Conservation (phyloP, 495 filamentous ascomycete genomes). For the Chaetomium tenue region DNA sequence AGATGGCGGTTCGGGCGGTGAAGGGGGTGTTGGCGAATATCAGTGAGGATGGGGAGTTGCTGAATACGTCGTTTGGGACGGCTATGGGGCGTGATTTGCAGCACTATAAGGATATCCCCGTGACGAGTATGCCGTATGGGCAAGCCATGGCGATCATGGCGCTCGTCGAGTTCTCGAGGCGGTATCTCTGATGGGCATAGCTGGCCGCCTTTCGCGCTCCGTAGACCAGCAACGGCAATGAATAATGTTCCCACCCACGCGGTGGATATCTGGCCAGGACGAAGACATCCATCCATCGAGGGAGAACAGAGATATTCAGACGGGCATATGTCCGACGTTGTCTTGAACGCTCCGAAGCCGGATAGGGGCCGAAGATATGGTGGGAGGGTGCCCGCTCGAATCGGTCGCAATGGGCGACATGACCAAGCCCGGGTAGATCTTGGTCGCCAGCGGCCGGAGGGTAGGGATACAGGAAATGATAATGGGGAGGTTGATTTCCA, state of each 20-base stretch:
- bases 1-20: constrained; percentile 57
- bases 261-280: background rate
- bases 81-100: constrained; percentile 65
- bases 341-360: background rate
- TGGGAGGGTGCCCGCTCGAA: background rate
- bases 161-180: constrained; percentile 10
- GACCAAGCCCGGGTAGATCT: constrained; percentile 6
- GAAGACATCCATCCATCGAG: background rate
- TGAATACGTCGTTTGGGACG: constrained; percentile 70
- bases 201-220: background rate
- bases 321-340: background rate
- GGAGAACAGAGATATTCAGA: background rate
- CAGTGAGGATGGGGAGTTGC: constrained; percentile 60
- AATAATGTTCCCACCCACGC: background rate
- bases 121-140: constrained; percentile 74
- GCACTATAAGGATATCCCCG: constrained; percentile 66
- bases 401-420: background rate
- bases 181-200: background rate
- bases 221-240: background rate
- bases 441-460: constrained; percentile 29
- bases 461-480: constrained; percentile 35
- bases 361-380: background rate
- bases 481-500: constrained; percentile 37
- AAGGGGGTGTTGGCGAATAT: constrained; percentile 59
- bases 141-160: constrained; percentile 52